phyloP scores from a whole-genome alignment of 2,329 filamentous ascomycete species.

The Cryoendolithus antarcticus region DNA sequence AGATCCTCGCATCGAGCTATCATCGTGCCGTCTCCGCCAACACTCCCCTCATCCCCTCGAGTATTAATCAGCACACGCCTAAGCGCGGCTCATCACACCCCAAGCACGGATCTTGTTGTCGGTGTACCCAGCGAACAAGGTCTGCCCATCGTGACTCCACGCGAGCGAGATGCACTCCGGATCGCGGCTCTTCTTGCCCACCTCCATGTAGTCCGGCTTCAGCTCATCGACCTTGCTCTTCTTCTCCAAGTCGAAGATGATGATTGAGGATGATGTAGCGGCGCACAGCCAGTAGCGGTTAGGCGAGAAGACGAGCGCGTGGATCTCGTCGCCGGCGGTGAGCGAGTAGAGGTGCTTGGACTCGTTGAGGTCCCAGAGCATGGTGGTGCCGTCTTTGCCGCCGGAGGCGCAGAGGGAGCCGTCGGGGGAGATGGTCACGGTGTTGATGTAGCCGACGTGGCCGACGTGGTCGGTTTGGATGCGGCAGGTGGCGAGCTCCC shows the following conservation, averaged over 20 bases:
- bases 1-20: slow-evolving; percentile 26
- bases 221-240: slow-evolving; percentile 99
- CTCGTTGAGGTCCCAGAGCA: slow-evolving; percentile 99
- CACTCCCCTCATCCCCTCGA: slow-evolving; percentile 2
- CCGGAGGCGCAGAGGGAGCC: slow-evolving; percentile 97
- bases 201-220: slow-evolving; percentile 92
- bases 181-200: slow-evolving; percentile 98
- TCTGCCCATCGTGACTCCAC: slow-evolving; percentile 97
- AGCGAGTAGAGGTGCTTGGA: slow-evolving; percentile 99
- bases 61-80: slow-evolving; percentile 10
- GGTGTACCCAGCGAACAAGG: slow-evolving; percentile 98
- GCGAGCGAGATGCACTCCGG: slow-evolving; percentile 96
- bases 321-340: slow-evolving; percentile 98
- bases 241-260: slow-evolving; percentile 99
- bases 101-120: slow-evolving; percentile 98
- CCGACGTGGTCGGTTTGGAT: slow-evolving; percentile 99
- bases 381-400: slow-evolving; percentile 99
- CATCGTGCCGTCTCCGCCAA: slow-evolving; percentile 19
- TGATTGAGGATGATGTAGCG: slow-evolving; percentile 92
- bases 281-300: slow-evolving; percentile 99
- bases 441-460: slow-evolving; percentile 99
- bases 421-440: slow-evolving; percentile 98
- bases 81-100: slow-evolving; percentile 86
- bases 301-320: slow-evolving; percentile 98
- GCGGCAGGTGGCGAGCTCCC: slow-evolving; percentile 98